Percentiles rank a stretch among this genome's conserved stretches.
Evolutionary conservation across 306 rosid species (phyloP).

Genomic region (Abrus precatorius): DNA sequence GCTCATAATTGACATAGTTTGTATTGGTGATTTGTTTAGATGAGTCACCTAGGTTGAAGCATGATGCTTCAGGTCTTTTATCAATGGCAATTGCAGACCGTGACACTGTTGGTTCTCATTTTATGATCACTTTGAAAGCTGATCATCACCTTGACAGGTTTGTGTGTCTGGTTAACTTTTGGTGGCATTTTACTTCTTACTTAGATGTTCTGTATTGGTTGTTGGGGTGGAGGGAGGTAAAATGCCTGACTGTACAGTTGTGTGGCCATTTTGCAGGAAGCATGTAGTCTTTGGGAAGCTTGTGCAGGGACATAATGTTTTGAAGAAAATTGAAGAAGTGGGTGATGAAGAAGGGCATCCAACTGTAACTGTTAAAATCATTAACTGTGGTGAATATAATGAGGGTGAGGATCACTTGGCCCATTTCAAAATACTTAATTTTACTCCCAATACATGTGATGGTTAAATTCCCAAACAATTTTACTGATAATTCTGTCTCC

Average conservation of each 20-base stretch:
- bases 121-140: conserved; percentile 80
- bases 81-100: conserved; percentile 87
- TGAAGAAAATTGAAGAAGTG: conserved; percentile 81
- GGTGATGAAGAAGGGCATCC: conserved; percentile 86
- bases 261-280: conserved; percentile 66
- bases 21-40: conserved; percentile 60
- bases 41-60: conserved; percentile 82
- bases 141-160: conserved; percentile 89
- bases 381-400: conserved; percentile 84
- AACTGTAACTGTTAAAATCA: conserved; percentile 88
- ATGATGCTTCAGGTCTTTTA: conserved; percentile 80
- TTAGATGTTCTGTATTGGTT: not conserved
- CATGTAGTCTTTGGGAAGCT: conserved; percentile 90
- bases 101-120: conserved; percentile 87
- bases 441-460: not conserved
- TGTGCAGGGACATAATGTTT: conserved; percentile 73
- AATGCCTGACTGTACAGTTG: not conserved
- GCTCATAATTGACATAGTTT: not conserved
- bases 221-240: not conserved
- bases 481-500: not conserved
- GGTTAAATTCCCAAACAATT: not conserved
- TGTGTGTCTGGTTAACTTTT: conserved; percentile 39
- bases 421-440: not conserved
- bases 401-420: conserved; percentile 63
- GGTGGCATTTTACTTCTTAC: not conserved